Evolutionary conservation across 2,329 filamentous ascomycete species (phyloP), one percentile per base, ranked within the genome.

Genomic region (Fusarium poae): DNA sequence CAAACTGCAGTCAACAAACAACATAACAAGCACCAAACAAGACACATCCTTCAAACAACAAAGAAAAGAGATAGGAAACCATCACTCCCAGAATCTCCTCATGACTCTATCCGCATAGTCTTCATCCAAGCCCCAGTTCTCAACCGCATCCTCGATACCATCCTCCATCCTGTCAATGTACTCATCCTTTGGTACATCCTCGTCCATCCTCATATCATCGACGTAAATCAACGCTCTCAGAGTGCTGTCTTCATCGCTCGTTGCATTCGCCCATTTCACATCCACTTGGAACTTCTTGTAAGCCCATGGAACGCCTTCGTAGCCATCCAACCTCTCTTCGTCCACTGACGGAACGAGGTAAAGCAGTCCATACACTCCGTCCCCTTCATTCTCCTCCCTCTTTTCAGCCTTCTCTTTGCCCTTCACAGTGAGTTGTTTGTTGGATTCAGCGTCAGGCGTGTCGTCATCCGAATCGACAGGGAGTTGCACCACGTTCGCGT

Each of bases 131-230:
- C 86, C 87, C 77, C 81, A 82, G 67, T 82, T 78, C 63, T 72
- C 73, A 18, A 86, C 64, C 27, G 87, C 89, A 78, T 92, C 89
- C 32, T 78, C 68, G 29, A 92, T 87, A 2, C 87, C 89, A 67
- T 76, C 77, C 74, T 91, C 90, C 86, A 92, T 91, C 29, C 89
- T 77, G 43, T 77, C 81, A 10, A 91, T 77, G 72, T 91, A 92
- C 79, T 91, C 89, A 4, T 80, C 71, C 71, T 79, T 78, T 4
- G 88, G 85, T 43, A 43, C 60, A n/a, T 77, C 79, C 25, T 81
- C 79, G 21, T 57, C 68, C 0, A 78, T 75, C 23, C 82, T 68
- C 44, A 81, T 62, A 43, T 78, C 77, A 71, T 91, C 86, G 35
- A 91, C 82, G 59, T 92, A 92, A 4, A 89, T 85, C 55, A 92